Evolutionary conservation across 2,329 filamentous ascomycete genomes (phyloP).

Genomic region (Sphaerulina vaccinii): DNA sequence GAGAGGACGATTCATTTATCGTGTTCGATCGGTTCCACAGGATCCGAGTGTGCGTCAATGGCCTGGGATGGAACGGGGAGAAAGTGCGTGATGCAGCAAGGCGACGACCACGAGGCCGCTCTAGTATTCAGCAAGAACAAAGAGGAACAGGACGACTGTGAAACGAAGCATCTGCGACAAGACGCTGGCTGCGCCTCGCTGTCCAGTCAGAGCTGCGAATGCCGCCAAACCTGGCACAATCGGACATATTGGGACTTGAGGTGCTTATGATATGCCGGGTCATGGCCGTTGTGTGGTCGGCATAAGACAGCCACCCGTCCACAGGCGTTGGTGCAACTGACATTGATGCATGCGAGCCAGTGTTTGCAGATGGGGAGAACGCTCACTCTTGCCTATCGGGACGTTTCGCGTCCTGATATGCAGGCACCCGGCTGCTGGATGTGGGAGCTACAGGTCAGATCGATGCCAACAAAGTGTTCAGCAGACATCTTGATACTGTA

Average conservation of each 20-base stretch:
- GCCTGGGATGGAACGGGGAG: neutral
- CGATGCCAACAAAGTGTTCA: too few relatives aligned
- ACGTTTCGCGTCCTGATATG: too few relatives aligned
- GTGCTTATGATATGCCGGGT: neutral
- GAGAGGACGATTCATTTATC: slow-evolving; percentile 7
- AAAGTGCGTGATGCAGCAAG: slow-evolving; percentile 2
- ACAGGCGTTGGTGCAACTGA: neutral
- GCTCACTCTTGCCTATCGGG: too few relatives aligned
- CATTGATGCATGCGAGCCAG: neutral
- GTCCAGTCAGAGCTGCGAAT: slow-evolving; percentile 10
- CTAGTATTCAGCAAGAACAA: neutral
- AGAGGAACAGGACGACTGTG: neutral
- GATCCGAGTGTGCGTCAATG: neutral
- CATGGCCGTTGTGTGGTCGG: neutral
- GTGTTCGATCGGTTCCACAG: neutral
- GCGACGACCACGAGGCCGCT: slow-evolving; percentile 6
- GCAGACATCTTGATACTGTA: too few relatives aligned
- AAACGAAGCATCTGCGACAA: slow-evolving; percentile 2
- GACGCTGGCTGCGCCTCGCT: slow-evolving; percentile 10
- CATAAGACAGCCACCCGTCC: slow-evolving; percentile 6
- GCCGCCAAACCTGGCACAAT: neutral
- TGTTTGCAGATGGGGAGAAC: too few relatives aligned
- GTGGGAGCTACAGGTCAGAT: too few relatives aligned
- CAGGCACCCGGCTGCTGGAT: too few relatives aligned
- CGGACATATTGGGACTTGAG: neutral